Evolutionary conservation across 768 basidiomycete species (phyloP).

Genomic region (Porphyrellus cyaneotinctus): DNA sequence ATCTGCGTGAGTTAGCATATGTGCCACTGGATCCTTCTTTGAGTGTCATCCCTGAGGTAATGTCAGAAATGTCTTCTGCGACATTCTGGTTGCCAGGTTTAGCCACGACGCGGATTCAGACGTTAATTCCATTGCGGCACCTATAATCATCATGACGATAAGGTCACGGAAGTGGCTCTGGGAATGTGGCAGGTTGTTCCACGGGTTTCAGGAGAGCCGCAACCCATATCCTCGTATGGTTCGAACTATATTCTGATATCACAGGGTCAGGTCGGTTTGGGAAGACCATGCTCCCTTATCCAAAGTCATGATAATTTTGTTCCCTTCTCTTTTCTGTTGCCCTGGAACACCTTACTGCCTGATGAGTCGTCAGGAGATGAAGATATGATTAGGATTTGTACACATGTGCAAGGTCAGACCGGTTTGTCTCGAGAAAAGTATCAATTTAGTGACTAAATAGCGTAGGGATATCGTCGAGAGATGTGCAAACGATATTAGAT

Average conservation of each 20-base stretch:
- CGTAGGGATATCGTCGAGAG: slow-evolving; percentile 28
- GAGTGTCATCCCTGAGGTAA: no score
- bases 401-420: background rate
- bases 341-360: background rate
- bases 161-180: background rate
- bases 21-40: no score
- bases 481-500: slow-evolving; percentile 14
- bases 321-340: background rate
- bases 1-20: no score
- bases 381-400: background rate
- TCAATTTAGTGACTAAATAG: slow-evolving; percentile 18
- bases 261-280: background rate
- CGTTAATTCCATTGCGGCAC: background rate
- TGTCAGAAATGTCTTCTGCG: background rate
- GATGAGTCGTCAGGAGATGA: no score
- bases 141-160: background rate
- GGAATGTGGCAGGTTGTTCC: background rate
- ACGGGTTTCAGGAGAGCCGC: background rate
- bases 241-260: background rate
- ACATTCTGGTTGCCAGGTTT: background rate
- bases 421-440: background rate
- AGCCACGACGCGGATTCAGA: background rate
- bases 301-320: background rate
- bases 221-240: background rate
- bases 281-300: background rate